Conservation (phyloP, 805 yeast genomes). For the Wickerhamiella domercqiae region DNA sequence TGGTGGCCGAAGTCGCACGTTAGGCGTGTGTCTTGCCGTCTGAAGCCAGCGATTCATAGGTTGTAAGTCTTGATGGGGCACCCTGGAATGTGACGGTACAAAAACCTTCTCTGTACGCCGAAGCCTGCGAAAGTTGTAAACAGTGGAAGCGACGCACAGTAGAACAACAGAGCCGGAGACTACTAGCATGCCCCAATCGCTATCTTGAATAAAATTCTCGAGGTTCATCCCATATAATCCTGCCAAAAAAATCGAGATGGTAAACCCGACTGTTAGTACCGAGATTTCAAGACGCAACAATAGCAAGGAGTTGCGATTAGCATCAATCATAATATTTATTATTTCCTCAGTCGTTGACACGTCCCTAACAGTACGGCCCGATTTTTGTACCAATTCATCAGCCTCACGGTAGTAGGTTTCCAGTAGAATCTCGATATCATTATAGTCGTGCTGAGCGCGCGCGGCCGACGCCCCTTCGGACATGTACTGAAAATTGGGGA, state of each 20-base stretch:
- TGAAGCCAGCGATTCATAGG: conserved; percentile 12
- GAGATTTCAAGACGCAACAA: conserved; percentile 69
- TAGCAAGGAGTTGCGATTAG: conserved; percentile 83
- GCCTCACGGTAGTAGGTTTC: conserved; percentile 85
- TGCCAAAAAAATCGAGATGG: conserved; percentile 71
- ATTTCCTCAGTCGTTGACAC: conserved; percentile 86
- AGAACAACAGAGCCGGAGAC: conserved; percentile 32
- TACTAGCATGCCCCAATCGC: conserved; percentile 48
- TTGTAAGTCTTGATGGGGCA: conserved; percentile 3
- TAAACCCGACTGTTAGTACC: conserved; percentile 69
- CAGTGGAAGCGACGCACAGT: conserved; percentile 32
- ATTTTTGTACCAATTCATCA: conserved; percentile 85
- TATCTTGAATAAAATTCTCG: conserved; percentile 80
- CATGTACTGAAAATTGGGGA: conserved; percentile 72
- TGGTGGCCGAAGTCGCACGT: too few relatives aligned
- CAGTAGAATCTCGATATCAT: conserved; percentile 68
- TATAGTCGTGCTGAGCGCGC: conserved; percentile 16
- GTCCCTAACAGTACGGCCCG: conserved; percentile 67
- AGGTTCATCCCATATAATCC: conserved; percentile 93
- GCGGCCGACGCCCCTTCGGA: conserved; percentile 33
- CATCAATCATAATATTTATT: conserved; percentile 78
- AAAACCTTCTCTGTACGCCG: conserved; percentile 55
- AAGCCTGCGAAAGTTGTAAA: conserved; percentile 41
- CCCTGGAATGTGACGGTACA: conserved; percentile 29
- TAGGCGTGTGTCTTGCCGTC: conserved; percentile 4